Conservation (phyloP, 345 rosid genomes). For the Toxicodendron radicans region DNA sequence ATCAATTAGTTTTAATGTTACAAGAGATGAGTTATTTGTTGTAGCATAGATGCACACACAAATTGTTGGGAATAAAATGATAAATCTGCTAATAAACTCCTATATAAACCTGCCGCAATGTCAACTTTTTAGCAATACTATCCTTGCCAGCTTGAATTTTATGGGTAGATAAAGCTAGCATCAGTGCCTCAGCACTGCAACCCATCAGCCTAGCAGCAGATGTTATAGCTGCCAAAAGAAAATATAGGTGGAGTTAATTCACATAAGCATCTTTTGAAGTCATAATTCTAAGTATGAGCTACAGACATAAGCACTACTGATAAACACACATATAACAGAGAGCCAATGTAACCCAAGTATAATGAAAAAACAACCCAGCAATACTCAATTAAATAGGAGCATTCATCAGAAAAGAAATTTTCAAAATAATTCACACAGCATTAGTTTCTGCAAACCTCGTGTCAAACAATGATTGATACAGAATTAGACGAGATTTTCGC, state of each 20-base stretch:
- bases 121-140: constrained; percentile 60
- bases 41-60: constrained; percentile 1
- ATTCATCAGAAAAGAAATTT: not conserved
- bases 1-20: constrained; percentile 11
- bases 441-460: constrained; percentile 1
- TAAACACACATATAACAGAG: not conserved
- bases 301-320: constrained; percentile 2
- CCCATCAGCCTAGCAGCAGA: constrained; percentile 75
- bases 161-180: constrained; percentile 63
- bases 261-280: constrained; percentile 12
- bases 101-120: constrained; percentile 72
- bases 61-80: not conserved
- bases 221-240: constrained; percentile 58
- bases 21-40: constrained; percentile 1
- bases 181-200: constrained; percentile 57
- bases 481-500: not conserved
- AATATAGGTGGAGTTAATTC: constrained; percentile 20
- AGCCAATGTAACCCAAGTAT: not conserved
- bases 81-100: constrained; percentile 7
- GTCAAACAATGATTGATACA: constrained; percentile 2
- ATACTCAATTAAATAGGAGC: not conserved
- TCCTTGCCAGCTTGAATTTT: constrained; percentile 77
- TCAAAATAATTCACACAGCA: not conserved
- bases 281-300: not conserved
- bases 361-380: not conserved